phyloP scores from a whole-genome alignment of 345 rosid species.

The Gossypium mustelinum region DNA sequence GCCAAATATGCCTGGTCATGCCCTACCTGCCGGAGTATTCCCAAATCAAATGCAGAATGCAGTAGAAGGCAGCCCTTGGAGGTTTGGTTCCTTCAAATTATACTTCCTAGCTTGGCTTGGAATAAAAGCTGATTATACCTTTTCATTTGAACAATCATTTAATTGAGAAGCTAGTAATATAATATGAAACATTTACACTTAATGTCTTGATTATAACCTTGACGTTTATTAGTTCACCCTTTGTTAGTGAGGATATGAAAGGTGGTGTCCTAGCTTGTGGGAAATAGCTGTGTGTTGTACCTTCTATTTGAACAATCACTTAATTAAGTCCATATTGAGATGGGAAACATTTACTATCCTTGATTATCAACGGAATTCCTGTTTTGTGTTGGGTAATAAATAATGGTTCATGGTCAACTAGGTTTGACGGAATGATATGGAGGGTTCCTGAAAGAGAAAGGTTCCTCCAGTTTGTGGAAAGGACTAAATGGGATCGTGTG shows the following conservation, averaged over 20 bases:
- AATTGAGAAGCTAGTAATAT: neutral
- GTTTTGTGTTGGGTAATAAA: conserved; percentile 5
- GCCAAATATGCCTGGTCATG: conserved; percentile 47
- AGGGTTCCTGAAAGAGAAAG: neutral
- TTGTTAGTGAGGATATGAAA: neutral
- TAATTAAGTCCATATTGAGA: neutral
- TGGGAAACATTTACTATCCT: neutral
- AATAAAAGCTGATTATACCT: conserved; percentile 7
- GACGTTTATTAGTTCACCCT: neutral
- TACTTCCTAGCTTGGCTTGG: conserved; percentile 3
- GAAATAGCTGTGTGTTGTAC: neutral
- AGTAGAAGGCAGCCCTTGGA: conserved; percentile 67
- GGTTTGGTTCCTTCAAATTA: conserved; percentile 44
- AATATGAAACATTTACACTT: neutral
- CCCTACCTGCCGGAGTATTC: conserved; percentile 60
- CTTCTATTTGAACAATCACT: conserved; percentile 1
- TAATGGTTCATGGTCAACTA: neutral
- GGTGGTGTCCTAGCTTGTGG: neutral
- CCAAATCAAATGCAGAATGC: conserved; percentile 59
- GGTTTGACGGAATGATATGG: neutral
- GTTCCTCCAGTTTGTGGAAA: neutral
- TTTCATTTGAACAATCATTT: neutral
- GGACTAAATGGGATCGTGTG: neutral
- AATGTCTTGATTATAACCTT: neutral
- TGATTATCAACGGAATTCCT: neutral